Conservation (phyloP, 2,329 filamentous ascomycete genomes). For the Colletotrichum sp. region DNA sequence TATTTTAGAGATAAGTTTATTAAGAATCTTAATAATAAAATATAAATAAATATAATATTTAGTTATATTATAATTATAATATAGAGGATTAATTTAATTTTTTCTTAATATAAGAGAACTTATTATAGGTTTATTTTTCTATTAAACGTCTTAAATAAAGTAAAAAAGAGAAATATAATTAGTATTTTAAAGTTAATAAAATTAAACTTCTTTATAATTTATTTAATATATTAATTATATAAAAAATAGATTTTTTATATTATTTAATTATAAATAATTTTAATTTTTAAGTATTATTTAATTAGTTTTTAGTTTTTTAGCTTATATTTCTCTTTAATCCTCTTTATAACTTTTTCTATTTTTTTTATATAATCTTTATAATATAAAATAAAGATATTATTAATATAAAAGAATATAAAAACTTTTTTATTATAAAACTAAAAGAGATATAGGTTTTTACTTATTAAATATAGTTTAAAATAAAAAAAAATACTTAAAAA, state of each 20-base stretch:
- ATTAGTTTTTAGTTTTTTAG: background rate
- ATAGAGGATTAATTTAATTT: background rate
- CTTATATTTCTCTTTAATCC: background rate
- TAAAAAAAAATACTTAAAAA: background rate
- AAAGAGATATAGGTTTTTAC: background rate
- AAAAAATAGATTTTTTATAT: background rate
- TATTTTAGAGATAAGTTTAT: background rate
- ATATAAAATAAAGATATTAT: too few species aligned
- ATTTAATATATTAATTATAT: background rate
- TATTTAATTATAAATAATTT: background rate
- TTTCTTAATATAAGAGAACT: background rate
- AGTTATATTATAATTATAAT: background rate
- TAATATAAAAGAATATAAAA: background rate
- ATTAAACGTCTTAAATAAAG: background rate
- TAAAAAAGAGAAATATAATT: background rate
- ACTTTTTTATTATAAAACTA: background rate
- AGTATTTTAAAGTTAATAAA: background rate
- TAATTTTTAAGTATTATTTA: background rate
- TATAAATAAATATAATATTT: background rate
- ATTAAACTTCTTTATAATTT: background rate
- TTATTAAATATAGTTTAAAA: background rate
- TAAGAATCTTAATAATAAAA: background rate
- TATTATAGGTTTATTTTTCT: background rate
- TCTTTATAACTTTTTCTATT: background rate
- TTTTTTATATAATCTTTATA: too few species aligned